phyloP scores from a whole-genome alignment of 2,329 filamentous ascomycete genomes.

The Paraconiothyrium sp. region DNA sequence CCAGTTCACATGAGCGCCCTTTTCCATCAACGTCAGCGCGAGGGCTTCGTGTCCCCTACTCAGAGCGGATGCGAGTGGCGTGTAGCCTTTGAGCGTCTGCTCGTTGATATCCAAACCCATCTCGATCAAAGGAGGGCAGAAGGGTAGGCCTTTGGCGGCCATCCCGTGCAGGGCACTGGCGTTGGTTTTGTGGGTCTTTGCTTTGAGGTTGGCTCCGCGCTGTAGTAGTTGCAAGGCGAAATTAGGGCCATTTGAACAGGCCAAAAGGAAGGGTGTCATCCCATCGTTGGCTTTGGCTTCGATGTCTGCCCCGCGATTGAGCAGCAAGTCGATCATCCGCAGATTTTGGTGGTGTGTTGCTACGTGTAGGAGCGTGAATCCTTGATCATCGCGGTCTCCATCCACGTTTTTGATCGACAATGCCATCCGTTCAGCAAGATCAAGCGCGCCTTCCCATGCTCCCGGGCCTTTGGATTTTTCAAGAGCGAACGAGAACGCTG shows the following conservation, averaged over 20 bases:
- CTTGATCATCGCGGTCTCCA: constrained; percentile 23
- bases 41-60: constrained; percentile 20
- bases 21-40: constrained; percentile 24
- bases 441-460: constrained; percentile 14
- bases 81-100: constrained; percentile 20
- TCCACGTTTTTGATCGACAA: constrained; percentile 26
- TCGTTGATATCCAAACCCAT: constrained; percentile 23
- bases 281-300: constrained; percentile 22
- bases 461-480: constrained; percentile 13
- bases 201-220: constrained; percentile 22
- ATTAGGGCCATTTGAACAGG: constrained; percentile 18
- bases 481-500: constrained; percentile 28
- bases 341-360: constrained; percentile 51
- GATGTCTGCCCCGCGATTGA: constrained; percentile 66
- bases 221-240: constrained; percentile 22
- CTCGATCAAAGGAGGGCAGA: constrained; percentile 16
- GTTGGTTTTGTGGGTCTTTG: constrained; percentile 20
- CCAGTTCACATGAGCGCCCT: constrained; percentile 20
- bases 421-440: constrained; percentile 30
- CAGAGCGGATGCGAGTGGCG: constrained; percentile 30
- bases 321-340: constrained; percentile 79
- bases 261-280: constrained; percentile 28
- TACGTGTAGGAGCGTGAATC: constrained; percentile 32
- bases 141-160: constrained; percentile 23
- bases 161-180: constrained; percentile 26